Base-by-base conservation (phyloP, 2,329 filamentous ascomycete genomes). In the Cytospora mali region DNA sequence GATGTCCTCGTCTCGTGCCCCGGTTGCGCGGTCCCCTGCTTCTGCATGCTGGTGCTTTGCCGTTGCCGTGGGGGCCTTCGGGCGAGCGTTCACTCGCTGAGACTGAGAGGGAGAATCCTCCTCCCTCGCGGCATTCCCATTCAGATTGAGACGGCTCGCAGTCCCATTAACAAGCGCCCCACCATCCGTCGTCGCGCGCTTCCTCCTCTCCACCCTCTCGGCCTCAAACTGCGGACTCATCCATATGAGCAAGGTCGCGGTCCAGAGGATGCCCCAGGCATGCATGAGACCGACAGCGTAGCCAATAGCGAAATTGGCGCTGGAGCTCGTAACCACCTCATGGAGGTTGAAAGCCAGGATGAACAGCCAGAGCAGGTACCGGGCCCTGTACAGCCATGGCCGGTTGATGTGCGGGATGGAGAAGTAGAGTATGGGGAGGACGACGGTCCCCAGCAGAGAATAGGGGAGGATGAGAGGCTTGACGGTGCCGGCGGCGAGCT, bases 191-290 rank as follows among this genome's bases (percentile, higher is more conserved):
- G 18, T 33, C 48, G 66, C 70, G 68, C 67, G 72, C 59, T 64
- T 62, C 33, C 76, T 70, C 62, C 74, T 78, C 58, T 80, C 72
- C 0, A 83, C 77, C 66, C 85, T 79, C 65, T 80, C 83, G 0
- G 81, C 81, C 23, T 85, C 82, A 70, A 80, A 81, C 71, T 88
- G 86, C 4, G 85, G 84, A 21, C 76, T 74, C 52, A 77, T 81
- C 74, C 83, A 84, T 1, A 88, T 71, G 27, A 88, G 71, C 68
- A 84, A 70, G 23, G 79, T 78, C 60, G 81, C 68, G 39, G 72
- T 77, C 73, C 78, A 80, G 21, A 87, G 70, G 13, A 81, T 80
- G 1, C 80, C 77, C 81, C 82, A 88, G 4, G 74, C 71, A 4
- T 76, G 76, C 42, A 81, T 69, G 55, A 88, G 68, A 0, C 86